These are phyloP conservation scores for Haplographium delicatum DNA, from an alignment of 495 filamentous ascomycete genomes.

Conservation along the genomic window DNA sequence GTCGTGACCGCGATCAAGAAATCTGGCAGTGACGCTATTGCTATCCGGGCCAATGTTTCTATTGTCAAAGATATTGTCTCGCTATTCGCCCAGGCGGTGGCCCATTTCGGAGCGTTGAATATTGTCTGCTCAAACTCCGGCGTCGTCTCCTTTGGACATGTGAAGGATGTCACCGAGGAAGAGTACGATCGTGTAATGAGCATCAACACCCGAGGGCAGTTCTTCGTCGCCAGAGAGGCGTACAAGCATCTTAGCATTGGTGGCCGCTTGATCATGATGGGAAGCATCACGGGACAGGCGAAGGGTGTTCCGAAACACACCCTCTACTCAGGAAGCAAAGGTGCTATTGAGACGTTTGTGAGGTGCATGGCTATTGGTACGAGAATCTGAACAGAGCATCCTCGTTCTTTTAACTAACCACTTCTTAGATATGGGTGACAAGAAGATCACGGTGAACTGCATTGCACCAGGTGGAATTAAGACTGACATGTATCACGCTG, in stretches of 20 bases:
- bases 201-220: slow-evolving; percentile 74
- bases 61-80: slow-evolving; percentile 56
- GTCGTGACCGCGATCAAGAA: slow-evolving; percentile 56
- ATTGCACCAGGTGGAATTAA: slow-evolving; percentile 77
- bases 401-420: background rate
- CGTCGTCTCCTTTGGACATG: slow-evolving; percentile 56
- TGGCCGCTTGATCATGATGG: slow-evolving; percentile 64
- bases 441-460: slow-evolving; percentile 69
- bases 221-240: slow-evolving; percentile 77
- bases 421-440: slow-evolving; percentile 58
- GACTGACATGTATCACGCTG: slow-evolving; percentile 71
- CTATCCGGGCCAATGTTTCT: slow-evolving; percentile 73
- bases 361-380: slow-evolving; percentile 39
- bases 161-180: slow-evolving; percentile 66
- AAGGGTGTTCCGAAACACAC: slow-evolving; percentile 67
- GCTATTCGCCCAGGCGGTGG: slow-evolving; percentile 60
- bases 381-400: background rate
- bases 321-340: slow-evolving; percentile 71
- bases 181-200: slow-evolving; percentile 74
- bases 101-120: slow-evolving; percentile 63
- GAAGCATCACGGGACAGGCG: slow-evolving; percentile 59
- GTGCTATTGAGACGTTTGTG: slow-evolving; percentile 70
- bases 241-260: slow-evolving; percentile 61
- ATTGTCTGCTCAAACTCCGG: slow-evolving; percentile 71
- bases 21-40: slow-evolving; percentile 51